Conservation (phyloP, 2,329 filamentous ascomycete species). For the Fusarium sp. region DNA sequence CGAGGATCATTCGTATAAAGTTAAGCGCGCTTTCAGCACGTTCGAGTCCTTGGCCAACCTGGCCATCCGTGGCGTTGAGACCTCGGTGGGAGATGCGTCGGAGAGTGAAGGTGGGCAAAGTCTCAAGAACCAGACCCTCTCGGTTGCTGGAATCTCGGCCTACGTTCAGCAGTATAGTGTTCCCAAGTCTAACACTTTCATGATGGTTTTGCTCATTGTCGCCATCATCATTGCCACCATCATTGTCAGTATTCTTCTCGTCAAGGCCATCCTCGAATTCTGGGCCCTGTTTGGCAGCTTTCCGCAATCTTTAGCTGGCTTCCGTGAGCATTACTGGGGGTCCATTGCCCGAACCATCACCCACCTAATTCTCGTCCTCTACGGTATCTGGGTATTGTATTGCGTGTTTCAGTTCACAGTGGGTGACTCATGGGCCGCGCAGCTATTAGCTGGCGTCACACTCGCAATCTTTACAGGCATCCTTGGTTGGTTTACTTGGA, state of each 20-base stretch:
- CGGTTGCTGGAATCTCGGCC: slow-evolving; percentile 79
- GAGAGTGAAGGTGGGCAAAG: slow-evolving; percentile 35
- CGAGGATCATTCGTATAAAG: slow-evolving; percentile 50
- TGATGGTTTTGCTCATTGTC: slow-evolving; percentile 90
- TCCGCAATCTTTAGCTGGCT: slow-evolving; percentile 78
- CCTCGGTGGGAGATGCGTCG: slow-evolving; percentile 51
- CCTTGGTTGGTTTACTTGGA: slow-evolving; percentile 83
- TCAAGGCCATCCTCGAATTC: slow-evolving; percentile 89
- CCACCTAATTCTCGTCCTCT: slow-evolving; percentile 87
- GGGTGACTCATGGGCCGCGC: slow-evolving; percentile 94
- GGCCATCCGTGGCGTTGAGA: slow-evolving; percentile 60
- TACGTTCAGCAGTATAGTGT: slow-evolving; percentile 86
- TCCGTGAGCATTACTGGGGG: slow-evolving; percentile 97
- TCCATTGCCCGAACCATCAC: slow-evolving; percentile 89
- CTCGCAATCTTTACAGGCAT: slow-evolving; percentile 81
- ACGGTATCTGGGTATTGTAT: slow-evolving; percentile 94
- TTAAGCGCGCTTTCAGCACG: slow-evolving; percentile 63
- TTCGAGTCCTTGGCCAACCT: slow-evolving; percentile 62
- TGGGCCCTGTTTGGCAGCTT: slow-evolving; percentile 93
- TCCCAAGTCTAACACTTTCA: slow-evolving; percentile 90
- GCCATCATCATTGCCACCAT: slow-evolving; percentile 86
- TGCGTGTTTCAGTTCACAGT: slow-evolving; percentile 95
- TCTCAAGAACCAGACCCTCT: slow-evolving; percentile 50
- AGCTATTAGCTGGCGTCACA: slow-evolving; percentile 81
- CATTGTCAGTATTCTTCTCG: slow-evolving; percentile 82